Evolutionary conservation across 2,329 filamentous ascomycete species (phyloP).

Genomic region (Ascomycota sp.): DNA sequence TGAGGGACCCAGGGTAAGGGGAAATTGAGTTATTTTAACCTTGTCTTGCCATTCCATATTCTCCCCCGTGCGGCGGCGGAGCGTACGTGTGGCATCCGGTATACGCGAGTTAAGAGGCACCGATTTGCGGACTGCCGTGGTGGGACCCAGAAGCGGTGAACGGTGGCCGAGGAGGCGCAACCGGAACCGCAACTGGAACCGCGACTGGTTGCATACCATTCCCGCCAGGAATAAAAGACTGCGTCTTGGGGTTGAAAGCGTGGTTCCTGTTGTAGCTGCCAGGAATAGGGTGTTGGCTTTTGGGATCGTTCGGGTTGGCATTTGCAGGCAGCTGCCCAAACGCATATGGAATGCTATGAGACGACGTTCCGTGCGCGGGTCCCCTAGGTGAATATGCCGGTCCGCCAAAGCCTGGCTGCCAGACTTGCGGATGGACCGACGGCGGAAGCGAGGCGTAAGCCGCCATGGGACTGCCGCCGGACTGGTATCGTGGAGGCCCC

Average conservation of each 20-base stretch:
- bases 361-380: constrained; percentile 8
- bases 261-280: constrained; percentile 62
- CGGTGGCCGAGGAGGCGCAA: constrained; percentile 24
- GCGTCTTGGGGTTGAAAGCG: constrained; percentile 84
- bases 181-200: constrained; percentile 13
- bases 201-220: constrained; percentile 27
- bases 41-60: constrained; percentile 36
- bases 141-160: constrained; percentile 28
- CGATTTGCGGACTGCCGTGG: constrained; percentile 32
- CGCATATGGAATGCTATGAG: constrained; percentile 36
- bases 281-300: constrained; percentile 63
- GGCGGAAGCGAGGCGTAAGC: constrained; percentile 13
- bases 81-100: constrained; percentile 24
- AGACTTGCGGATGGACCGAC: constrained; percentile 11
- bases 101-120: constrained; percentile 29
- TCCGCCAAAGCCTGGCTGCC: constrained; percentile 17
- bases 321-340: constrained; percentile 62
- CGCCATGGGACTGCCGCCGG: constrained; percentile 15
- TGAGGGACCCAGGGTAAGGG: constrained; percentile 22
- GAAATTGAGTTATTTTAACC: constrained; percentile 33
- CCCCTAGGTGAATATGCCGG: constrained; percentile 12
- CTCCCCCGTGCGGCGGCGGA: constrained; percentile 24
- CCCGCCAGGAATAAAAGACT: constrained; percentile 61
- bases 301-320: constrained; percentile 47
- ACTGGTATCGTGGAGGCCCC: constrained; percentile 9